Evolutionary conservation across 306 rosid genomes (phyloP).

Genomic region (Psophocarpus tetragonolobus): DNA sequence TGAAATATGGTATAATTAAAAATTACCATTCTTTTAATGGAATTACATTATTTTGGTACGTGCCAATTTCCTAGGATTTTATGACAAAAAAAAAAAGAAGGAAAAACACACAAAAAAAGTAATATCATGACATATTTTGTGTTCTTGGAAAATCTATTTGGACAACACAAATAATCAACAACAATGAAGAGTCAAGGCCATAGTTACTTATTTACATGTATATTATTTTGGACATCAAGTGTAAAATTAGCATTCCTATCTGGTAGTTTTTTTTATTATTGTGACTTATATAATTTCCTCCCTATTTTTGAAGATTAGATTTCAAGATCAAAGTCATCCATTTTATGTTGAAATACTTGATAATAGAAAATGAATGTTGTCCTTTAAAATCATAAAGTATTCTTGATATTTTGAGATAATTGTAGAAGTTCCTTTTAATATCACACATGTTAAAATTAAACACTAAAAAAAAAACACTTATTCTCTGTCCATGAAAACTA

Average conservation of each 20-base stretch:
- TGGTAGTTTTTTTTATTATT: background rate
- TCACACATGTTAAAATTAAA: too few species aligned
- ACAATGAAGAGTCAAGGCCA: background rate
- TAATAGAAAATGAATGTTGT: background rate
- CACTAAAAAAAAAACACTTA: background rate
- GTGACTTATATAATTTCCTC: background rate
- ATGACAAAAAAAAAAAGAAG: background rate
- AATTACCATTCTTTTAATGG: background rate
- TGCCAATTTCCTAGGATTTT: background rate
- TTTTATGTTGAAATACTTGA: background rate
- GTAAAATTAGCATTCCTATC: background rate
- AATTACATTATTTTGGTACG: background rate
- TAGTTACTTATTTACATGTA: background rate
- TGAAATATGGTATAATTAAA: constrained; percentile 23
- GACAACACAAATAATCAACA: background rate
- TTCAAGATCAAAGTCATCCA: background rate
- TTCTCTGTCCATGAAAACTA: too few species aligned
- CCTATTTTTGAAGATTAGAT: background rate
- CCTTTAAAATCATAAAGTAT: background rate
- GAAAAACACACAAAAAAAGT: background rate
- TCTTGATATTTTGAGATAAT: background rate
- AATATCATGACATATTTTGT: background rate
- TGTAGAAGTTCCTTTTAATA: background rate
- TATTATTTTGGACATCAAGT: background rate
- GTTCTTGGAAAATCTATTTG: background rate